phyloP scores from a whole-genome alignment of 768 basidiomycete genomes.

The Paxillus involutus region DNA sequence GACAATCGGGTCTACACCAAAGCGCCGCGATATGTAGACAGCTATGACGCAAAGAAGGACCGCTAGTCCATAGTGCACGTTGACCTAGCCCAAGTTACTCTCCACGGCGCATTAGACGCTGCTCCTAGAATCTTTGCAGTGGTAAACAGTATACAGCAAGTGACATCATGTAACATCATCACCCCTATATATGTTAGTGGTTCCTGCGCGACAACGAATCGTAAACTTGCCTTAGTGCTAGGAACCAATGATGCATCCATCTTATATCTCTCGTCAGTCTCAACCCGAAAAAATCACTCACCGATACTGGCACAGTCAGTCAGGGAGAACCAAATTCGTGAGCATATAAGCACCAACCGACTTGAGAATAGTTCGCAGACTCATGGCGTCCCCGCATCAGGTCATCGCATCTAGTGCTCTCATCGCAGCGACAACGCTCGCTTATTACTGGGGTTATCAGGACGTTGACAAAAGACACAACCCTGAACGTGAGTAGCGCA shows the following conservation, averaged over 20 bases:
- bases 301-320: conserved; percentile 33
- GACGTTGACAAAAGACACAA: conserved; percentile 33
- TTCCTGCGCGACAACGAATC: background rate
- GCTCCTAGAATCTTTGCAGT: background rate
- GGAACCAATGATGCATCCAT: conserved; percentile 22
- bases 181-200: conserved; percentile 20
- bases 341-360: background rate
- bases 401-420: conserved; percentile 29
- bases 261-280: conserved; percentile 21
- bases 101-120: background rate
- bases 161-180: conserved; percentile 28
- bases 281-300: conserved; percentile 23
- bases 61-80: background rate
- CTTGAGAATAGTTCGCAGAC: background rate
- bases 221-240: background rate
- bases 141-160: conserved; percentile 8
- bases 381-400: conserved; percentile 11
- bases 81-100: background rate
- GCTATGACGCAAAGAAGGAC: no score
- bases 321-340: conserved; percentile 33
- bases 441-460: conserved; percentile 37
- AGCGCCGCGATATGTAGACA: no score
- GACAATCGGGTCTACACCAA: background rate
- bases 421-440: conserved; percentile 29
- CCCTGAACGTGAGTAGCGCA: conserved; percentile 18